Percentiles rank a stretch among this genome's conserved stretches.
Conservation (phyloP, 257 asterid genomes). For the Lycium ferocissimum region DNA sequence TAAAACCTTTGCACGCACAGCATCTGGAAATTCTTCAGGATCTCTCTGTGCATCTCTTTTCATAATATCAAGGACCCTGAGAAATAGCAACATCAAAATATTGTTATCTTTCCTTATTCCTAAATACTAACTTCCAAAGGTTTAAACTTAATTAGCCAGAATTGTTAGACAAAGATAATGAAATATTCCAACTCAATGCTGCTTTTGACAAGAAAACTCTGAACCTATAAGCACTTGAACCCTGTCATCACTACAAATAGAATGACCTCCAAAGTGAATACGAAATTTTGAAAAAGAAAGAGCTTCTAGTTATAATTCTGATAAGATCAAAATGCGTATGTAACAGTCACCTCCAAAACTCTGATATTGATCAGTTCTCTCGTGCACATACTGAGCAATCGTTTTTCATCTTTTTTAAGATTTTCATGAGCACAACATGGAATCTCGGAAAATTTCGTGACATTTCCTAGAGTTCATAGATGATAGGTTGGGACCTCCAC, state of each 20-base stretch:
- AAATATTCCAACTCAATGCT: not conserved
- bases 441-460: not conserved
- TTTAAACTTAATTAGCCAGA: not conserved
- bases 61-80: constrained; percentile 93
- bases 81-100: constrained; percentile 33
- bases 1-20: constrained; percentile 72
- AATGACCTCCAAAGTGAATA: not conserved
- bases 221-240: not conserved
- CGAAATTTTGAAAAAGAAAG: constrained; percentile 2
- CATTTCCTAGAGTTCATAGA: not conserved
- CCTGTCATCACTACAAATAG: too few relatives aligned
- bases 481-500: not conserved
- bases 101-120: not conserved
- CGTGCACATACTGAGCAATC: not conserved
- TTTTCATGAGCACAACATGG: not conserved
- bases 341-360: not conserved
- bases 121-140: not conserved
- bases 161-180: not conserved
- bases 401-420: not conserved
- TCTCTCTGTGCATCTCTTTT: constrained; percentile 85
- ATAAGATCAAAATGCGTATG: not conserved
- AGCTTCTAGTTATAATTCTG: constrained; percentile 1
- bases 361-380: not conserved
- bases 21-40: constrained; percentile 80
- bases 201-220: constrained; percentile 4